A percentile compares a stretch with the other conserved stretches of the same genome.
Evolutionary conservation across 108 stramenopile genomes (phyloP).

Genomic region (Skeletonema tropicum): DNA sequence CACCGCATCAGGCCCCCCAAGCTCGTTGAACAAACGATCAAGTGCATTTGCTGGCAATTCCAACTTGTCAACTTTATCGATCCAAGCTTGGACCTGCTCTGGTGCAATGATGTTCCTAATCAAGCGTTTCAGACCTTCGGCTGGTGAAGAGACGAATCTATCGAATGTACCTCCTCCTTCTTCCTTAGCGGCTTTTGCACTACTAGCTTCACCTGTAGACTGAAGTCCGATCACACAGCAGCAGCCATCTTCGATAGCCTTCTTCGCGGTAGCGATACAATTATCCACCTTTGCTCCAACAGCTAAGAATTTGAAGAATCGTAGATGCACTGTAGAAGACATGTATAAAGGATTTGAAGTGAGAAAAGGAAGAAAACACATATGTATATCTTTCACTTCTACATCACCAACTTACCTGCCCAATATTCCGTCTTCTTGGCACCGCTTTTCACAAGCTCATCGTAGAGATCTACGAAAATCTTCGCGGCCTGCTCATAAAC

Average conservation of each 20-base stretch:
- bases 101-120: slow-evolving; percentile 23
- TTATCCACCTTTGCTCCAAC: slow-evolving; percentile 66
- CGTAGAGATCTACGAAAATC: slow-evolving; percentile 20
- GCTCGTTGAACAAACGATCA: slow-evolving; percentile 61
- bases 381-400: no score
- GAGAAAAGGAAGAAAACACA: no score
- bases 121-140: slow-evolving; percentile 16
- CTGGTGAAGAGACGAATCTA: slow-evolving; percentile 38
- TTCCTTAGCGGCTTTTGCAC: slow-evolving; percentile 34
- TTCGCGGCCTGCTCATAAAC: slow-evolving; percentile 42
- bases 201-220: slow-evolving; percentile 66
- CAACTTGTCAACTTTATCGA: slow-evolving; percentile 34
- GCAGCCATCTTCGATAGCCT: slow-evolving; percentile 52
- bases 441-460: not conserved
- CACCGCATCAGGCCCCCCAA: slow-evolving; percentile 56
- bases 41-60: slow-evolving; percentile 59
- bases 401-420: slow-evolving; percentile 4
- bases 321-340: slow-evolving; percentile 52
- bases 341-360: no score
- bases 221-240: slow-evolving; percentile 77
- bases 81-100: slow-evolving; percentile 27
- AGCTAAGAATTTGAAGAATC: slow-evolving; percentile 67
- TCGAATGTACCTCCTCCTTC: slow-evolving; percentile 18
- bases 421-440: not conserved
- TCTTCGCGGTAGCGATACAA: slow-evolving; percentile 46